Base-by-base conservation (phyloP, 139 green algal genomes). In the Bryopsis sp. region DNA sequence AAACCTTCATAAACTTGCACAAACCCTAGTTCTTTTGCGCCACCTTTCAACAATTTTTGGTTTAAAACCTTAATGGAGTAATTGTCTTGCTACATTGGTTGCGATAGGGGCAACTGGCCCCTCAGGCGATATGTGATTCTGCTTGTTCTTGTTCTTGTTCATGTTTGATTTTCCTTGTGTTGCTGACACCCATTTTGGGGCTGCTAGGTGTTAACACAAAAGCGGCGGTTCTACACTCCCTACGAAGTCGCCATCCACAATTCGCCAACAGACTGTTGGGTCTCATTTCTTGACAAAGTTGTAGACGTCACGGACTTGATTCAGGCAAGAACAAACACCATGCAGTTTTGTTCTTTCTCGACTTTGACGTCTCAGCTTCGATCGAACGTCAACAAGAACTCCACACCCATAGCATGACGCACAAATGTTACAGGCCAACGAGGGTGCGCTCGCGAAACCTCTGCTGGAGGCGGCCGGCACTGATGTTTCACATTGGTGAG, bases 191-290 rank as follows among this genome's bases (percentile, higher is more conserved):
- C n/a, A n/a, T n/a, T n/a, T n/a, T n/a, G n/a, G n/a, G n/a, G n/a
- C n/a, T n/a, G n/a, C n/a, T n/a, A n/a, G n/a, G n/a, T n/a, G n/a
- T n/a, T n/a, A n/a, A n/a, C n/a, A n/a, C n/a, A n/a, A n/a, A n/a
- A n/a, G n/a, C n/a, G n/a, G n/a, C 50, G 50, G 8, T 61, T 33
- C 19, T 61, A 33, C 50, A 61, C 50, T 36, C 50, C 50, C 6
- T 61, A 61, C 50, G 50, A 61, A 61, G 50, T 61, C 15, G 50
- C 50, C 8, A 15, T 11, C 6, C 50, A 61, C 50, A 61, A 61
- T 28, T 61, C 50, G 8, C 50, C 50, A 61, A 35, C 15, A 35
- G 50, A 61, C 19, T 61, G 50, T 26, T 61, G 50, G 50, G 50
- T 61, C 6, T 61, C 50, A 8, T 8, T 61, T 61, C 33, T 61